Percentiles rank a stretch among this genome's conserved stretches.
Conservation (phyloP, 805 yeast species). For the Nakazawaea ishiwadae region DNA sequence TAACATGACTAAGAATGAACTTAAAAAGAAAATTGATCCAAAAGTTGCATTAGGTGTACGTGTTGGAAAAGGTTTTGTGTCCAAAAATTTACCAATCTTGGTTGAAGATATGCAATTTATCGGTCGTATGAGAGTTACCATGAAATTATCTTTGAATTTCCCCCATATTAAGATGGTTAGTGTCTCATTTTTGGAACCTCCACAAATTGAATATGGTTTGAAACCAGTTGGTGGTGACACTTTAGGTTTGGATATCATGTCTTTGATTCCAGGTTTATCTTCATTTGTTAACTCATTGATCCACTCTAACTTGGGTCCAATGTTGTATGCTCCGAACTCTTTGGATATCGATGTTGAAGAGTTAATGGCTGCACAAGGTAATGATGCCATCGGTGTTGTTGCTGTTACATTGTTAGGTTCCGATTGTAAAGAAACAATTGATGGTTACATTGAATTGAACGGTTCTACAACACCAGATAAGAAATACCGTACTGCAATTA, state of each 20-base stretch:
- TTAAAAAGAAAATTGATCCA: slow-evolving; percentile 67
- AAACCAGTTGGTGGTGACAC: slow-evolving; percentile 89
- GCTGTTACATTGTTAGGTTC: slow-evolving; percentile 59
- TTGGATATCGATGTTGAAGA: slow-evolving; percentile 73
- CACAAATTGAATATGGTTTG: slow-evolving; percentile 70
- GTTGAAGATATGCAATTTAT: slow-evolving; percentile 77
- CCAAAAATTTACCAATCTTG: slow-evolving; percentile 70
- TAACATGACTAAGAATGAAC: slow-evolving; percentile 76
- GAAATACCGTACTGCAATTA: slow-evolving; percentile 47
- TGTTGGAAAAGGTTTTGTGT: slow-evolving; percentile 75
- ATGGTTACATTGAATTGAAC: slow-evolving; percentile 53
- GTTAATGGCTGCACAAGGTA: slow-evolving; percentile 54
- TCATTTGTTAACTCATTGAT: slow-evolving; percentile 65
- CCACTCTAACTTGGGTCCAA: slow-evolving; percentile 67
- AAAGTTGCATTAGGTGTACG: slow-evolving; percentile 78
- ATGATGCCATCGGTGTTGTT: slow-evolving; percentile 67
- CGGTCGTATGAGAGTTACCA: slow-evolving; percentile 63
- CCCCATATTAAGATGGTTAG: slow-evolving; percentile 78
- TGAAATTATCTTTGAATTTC: slow-evolving; percentile 57
- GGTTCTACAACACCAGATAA: slow-evolving; percentile 37
- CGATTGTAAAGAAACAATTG: slow-evolving; percentile 39
- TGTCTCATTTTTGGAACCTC: slow-evolving; percentile 71
- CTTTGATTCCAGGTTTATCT: slow-evolving; percentile 75
- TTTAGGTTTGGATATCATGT: slow-evolving; percentile 82
- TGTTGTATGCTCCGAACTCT: slow-evolving; percentile 80